Conservation (phyloP, 768 basidiomycete genomes). For the Coprinopsis sp. region DNA sequence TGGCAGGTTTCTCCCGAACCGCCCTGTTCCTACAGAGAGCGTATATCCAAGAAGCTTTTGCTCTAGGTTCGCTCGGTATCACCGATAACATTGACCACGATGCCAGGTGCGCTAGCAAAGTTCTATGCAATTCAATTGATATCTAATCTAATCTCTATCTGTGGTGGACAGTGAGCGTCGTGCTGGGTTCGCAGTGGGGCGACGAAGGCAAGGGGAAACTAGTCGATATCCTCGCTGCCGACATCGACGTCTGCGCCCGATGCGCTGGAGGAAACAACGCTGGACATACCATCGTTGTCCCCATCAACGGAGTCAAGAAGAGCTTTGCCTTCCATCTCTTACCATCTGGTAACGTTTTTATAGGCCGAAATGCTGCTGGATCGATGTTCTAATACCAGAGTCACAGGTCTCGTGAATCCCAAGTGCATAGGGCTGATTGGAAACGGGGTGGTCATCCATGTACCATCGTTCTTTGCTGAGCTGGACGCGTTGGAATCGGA, state of each 20-base stretch:
- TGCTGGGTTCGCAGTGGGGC: constrained; percentile 88
- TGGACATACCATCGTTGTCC: constrained; percentile 94
- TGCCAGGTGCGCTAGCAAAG: constrained; percentile 26
- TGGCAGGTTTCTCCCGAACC: background rate
- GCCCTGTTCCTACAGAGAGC: background rate
- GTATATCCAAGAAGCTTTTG: background rate
- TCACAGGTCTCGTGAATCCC: constrained; percentile 77
- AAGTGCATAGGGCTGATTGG: constrained; percentile 85
- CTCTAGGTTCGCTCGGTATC: background rate
- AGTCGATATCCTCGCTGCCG: constrained; percentile 90
- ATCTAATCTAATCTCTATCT: constrained; percentile 17
- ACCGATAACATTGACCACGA: constrained; percentile 8
- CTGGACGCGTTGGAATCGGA: constrained; percentile 80
- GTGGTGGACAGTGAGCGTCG: constrained; percentile 49
- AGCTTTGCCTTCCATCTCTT: constrained; percentile 95
- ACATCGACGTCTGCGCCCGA: constrained; percentile 88
- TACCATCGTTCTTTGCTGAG: constrained; percentile 93
- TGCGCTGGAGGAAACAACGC: constrained; percentile 99
- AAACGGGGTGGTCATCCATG: constrained; percentile 91
- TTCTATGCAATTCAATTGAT: background rate
- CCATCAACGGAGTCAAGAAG: constrained; percentile 64
- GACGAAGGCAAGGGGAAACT: constrained; percentile 95
- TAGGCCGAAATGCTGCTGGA: constrained; percentile 3
- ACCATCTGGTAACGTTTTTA: constrained; percentile 66
- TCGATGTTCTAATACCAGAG: background rate